A percentile compares a stretch with the other conserved stretches of the same genome.
Conservation (phyloP, 2,329 filamentous ascomycete species). For the Lachnellula occidentalis region DNA sequence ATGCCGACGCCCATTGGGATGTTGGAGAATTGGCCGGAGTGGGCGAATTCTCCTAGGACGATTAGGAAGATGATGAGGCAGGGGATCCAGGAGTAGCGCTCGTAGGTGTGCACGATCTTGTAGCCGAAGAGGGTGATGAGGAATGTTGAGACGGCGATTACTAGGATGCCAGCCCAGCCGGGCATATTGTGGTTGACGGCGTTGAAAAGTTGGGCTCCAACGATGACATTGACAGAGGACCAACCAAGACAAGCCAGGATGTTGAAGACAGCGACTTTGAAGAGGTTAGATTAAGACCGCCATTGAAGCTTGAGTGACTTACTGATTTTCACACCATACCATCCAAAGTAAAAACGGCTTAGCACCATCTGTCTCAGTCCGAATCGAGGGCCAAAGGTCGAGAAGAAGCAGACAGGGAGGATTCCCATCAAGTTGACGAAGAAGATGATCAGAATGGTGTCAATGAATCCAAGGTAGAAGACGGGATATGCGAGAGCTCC, state of each 20-base stretch:
- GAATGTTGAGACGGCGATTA: conserved; percentile 65
- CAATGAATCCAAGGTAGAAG: conserved; percentile 66
- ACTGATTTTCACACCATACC: conserved; percentile 63
- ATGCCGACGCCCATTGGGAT: conserved; percentile 53
- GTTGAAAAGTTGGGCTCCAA: conserved; percentile 71
- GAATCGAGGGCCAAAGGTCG: conserved; percentile 68
- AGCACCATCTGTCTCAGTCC: conserved; percentile 76
- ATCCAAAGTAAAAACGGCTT: conserved; percentile 73
- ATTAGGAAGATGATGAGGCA: conserved; percentile 69
- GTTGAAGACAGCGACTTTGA: conserved; percentile 62
- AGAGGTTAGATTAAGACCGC: neutral
- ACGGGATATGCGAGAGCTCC: conserved; percentile 64
- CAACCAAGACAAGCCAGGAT: conserved; percentile 68
- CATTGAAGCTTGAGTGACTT: conserved; percentile 28
- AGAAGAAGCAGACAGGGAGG: conserved; percentile 69
- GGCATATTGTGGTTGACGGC: conserved; percentile 66
- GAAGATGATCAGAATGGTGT: conserved; percentile 64
- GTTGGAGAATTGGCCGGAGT: conserved; percentile 59
- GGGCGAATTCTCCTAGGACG: conserved; percentile 61
- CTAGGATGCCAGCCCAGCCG: conserved; percentile 67
- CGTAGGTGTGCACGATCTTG: conserved; percentile 70
- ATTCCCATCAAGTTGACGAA: conserved; percentile 74
- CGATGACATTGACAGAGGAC: conserved; percentile 72
- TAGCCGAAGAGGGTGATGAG: conserved; percentile 70
- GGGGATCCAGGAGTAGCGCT: conserved; percentile 70